A percentile compares a stretch with the other conserved stretches of the same genome.
Conservation (phyloP, 495 filamentous ascomycete species). For the Cercophora newfieldiana region DNA sequence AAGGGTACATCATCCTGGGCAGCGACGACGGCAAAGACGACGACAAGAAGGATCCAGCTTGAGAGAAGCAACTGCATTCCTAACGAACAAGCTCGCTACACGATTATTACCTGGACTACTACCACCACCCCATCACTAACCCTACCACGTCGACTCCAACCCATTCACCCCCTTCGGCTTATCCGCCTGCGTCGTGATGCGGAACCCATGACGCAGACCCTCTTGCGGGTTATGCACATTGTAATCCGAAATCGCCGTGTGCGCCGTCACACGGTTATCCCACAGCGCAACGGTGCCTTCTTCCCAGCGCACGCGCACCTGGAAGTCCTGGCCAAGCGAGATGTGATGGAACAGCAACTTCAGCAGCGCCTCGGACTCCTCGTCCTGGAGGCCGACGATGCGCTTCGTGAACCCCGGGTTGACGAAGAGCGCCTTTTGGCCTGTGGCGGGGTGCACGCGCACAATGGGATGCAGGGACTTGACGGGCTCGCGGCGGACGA, state of each 20-base stretch:
- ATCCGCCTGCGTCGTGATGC: slow-evolving; percentile 49
- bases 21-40: background rate
- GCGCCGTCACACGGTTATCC: slow-evolving; percentile 68
- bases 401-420: slow-evolving; percentile 80
- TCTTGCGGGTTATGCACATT: slow-evolving; percentile 47
- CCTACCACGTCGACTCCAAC: slow-evolving; percentile 40
- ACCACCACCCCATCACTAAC: background rate
- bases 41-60: background rate
- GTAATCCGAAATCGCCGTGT: slow-evolving; percentile 57
- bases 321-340: slow-evolving; percentile 58
- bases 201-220: slow-evolving; percentile 48
- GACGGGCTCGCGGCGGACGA: slow-evolving; percentile 67
- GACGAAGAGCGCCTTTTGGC: slow-evolving; percentile 76
- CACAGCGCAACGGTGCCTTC: slow-evolving; percentile 71
- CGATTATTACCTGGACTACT: background rate
- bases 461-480: slow-evolving; percentile 70
- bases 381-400: slow-evolving; percentile 70
- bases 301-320: slow-evolving; percentile 71
- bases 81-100: background rate
- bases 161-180: slow-evolving; percentile 46
- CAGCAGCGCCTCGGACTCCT: slow-evolving; percentile 68
- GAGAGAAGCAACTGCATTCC: background rate
- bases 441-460: slow-evolving; percentile 72
- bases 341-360: slow-evolving; percentile 61
- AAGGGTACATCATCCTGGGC: background rate